Percentiles rank a stretch among this genome's conserved stretches.
phyloP scores from a whole-genome alignment of 1,139 yeast genomes.

The Suhomyces choctaworum region DNA sequence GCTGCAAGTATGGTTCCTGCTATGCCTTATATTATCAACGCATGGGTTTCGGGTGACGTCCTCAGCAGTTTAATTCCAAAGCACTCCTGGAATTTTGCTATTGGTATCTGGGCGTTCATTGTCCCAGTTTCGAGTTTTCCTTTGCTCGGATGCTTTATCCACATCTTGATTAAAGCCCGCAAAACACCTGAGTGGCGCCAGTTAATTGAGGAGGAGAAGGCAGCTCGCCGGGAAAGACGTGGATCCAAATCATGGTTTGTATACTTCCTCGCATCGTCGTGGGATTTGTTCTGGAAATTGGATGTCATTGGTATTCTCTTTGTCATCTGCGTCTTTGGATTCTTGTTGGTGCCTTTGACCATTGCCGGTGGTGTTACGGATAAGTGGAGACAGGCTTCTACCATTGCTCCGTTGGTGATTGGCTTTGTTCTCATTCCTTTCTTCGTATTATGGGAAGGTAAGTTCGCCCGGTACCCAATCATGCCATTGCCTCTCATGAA shows the following conservation, averaged over 20 bases:
- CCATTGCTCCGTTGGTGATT: conserved; percentile 64
- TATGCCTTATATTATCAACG: conserved; percentile 69
- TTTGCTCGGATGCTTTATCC: conserved; percentile 50
- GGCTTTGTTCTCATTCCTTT: conserved; percentile 60
- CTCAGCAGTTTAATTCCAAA: conserved; percentile 16
- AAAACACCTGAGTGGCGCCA: conserved; percentile 46
- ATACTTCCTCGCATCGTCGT: conserved; percentile 1
- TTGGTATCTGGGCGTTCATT: conserved; percentile 80
- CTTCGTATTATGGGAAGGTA: conserved; percentile 56
- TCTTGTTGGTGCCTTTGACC: conserved; percentile 53
- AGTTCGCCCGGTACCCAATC: conserved; percentile 53
- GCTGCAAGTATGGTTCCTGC: conserved; percentile 63
- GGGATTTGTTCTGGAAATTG: conserved; percentile 47
- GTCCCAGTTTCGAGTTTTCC: conserved; percentile 67
- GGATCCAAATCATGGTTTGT: conserved; percentile 1
- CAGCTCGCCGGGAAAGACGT: conserved; percentile 2
- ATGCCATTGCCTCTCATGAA: conserved; percentile 56
- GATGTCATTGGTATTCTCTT: conserved; percentile 57
- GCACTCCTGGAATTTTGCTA: conserved; percentile 66
- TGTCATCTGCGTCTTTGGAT: conserved; percentile 52
- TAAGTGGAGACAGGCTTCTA: conserved; percentile 52
- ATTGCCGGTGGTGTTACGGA: conserved; percentile 57
- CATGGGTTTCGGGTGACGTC: conserved; percentile 72
- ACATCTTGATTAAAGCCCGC: conserved; percentile 57
- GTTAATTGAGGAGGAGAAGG: conserved; percentile 24